A percentile compares a stretch with the other conserved stretches of the same genome.
Evolutionary conservation across 345 rosid genomes (phyloP).

Genomic region (Moricandia moricandioides): DNA sequence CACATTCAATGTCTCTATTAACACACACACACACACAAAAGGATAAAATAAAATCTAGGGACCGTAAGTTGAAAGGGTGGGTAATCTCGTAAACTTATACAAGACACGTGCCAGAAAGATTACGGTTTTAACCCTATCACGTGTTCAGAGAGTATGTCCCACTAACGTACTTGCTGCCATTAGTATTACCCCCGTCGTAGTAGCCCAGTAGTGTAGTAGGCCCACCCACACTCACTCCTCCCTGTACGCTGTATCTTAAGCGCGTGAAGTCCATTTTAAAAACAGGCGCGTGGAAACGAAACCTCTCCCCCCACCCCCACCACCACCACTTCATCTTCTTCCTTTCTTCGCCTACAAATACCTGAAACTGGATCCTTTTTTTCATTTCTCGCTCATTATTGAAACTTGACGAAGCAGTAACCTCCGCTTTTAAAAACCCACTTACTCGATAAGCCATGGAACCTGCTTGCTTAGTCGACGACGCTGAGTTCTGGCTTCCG

Average conservation of each 20-base stretch:
- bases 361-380: slow-evolving; percentile 38
- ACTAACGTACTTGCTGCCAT: not conserved
- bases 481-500: slow-evolving; percentile 80
- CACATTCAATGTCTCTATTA: slow-evolving; percentile 1
- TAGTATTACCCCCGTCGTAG: not conserved
- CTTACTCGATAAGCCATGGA: slow-evolving; percentile 43
- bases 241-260: not conserved
- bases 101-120: slow-evolving; percentile 15
- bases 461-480: slow-evolving; percentile 43
- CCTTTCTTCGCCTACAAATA: slow-evolving; percentile 42
- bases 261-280: slow-evolving; percentile 12
- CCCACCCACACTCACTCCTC: slow-evolving; percentile 11
- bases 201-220: slow-evolving; percentile 26
- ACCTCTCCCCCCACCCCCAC: slow-evolving; percentile 18
- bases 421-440: not conserved
- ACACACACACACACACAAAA: not conserved
- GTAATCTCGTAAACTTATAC: not conserved
- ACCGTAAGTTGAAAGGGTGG: slow-evolving; percentile 17
- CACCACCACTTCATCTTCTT: not conserved
- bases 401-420: slow-evolving; percentile 47
- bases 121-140: slow-evolving; percentile 17
- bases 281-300: slow-evolving; percentile 23
- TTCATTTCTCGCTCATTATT: slow-evolving; percentile 34
- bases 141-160: slow-evolving; percentile 27
- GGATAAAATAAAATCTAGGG: not conserved